A percentile compares a stretch with the other conserved stretches of the same genome.
Conservation (phyloP, 2,329 filamentous ascomycete species). For the Ambrosiella xylebori region DNA sequence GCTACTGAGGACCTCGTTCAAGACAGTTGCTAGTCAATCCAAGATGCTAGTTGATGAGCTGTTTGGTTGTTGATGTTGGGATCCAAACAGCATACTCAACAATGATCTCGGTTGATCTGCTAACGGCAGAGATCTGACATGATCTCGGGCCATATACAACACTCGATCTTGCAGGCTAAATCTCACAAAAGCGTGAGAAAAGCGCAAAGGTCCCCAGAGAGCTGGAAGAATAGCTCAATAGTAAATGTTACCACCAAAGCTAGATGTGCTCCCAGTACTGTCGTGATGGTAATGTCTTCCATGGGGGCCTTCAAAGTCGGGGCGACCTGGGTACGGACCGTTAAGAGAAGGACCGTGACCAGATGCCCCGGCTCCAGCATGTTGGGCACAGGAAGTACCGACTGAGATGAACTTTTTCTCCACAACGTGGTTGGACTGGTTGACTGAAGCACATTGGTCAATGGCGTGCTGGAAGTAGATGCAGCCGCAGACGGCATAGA, state of each 20-base stretch:
- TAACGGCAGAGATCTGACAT: background rate
- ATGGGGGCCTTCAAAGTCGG: background rate
- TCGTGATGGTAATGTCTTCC: background rate
- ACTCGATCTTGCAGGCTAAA: background rate
- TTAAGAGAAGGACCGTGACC: background rate
- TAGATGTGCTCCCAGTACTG: background rate
- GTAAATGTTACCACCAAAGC: background rate
- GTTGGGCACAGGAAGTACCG: conserved; percentile 52
- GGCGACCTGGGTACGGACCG: background rate
- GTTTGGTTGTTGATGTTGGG: too few relatives aligned
- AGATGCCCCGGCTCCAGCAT: conserved; percentile 8
- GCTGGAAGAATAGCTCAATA: background rate
- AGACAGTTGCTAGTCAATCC: too few relatives aligned
- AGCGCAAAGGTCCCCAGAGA: background rate
- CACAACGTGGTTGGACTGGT: conserved; percentile 52
- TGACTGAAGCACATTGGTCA: conserved; percentile 63
- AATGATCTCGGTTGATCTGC: background rate
- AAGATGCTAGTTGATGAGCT: too few relatives aligned
- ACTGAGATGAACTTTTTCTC: conserved; percentile 65
- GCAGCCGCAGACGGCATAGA: conserved; percentile 74
- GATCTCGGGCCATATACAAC: background rate
- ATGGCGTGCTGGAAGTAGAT: conserved; percentile 77
- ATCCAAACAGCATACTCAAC: background rate
- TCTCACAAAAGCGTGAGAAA: background rate
- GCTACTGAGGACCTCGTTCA: too few relatives aligned